A percentile compares a stretch with the other conserved stretches of the same genome.
These are phyloP conservation scores for Sugiyamaella grinbergsii DNA, from an alignment of 1,139 yeast species.

Conservation along the genomic window DNA sequence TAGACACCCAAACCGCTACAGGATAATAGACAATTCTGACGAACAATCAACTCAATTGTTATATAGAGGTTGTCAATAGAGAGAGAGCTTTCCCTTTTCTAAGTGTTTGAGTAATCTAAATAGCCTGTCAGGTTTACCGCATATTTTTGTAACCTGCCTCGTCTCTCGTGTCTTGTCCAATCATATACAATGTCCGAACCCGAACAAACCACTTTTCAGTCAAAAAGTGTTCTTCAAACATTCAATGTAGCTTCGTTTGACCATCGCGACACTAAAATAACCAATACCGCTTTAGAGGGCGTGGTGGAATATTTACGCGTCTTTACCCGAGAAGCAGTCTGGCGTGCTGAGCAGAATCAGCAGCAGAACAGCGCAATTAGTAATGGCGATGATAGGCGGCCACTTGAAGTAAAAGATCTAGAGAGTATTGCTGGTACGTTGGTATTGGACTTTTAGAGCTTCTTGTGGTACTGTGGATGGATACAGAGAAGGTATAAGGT, in stretches of 20 bases:
- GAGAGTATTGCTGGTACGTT: constrained; percentile 33
- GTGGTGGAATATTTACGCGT: constrained; percentile 38
- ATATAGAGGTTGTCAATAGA: too few species aligned
- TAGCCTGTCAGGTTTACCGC: too few species aligned
- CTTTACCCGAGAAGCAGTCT: constrained; percentile 40
- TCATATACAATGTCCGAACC: constrained; percentile 1
- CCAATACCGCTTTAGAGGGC: constrained; percentile 35
- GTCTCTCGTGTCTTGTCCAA: not conserved
- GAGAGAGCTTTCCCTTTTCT: too few species aligned
- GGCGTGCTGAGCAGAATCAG: constrained; percentile 36
- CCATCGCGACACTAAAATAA: constrained; percentile 33
- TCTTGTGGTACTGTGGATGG: too few species aligned
- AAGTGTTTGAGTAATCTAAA: too few species aligned
- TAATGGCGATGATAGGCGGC: constrained; percentile 10
- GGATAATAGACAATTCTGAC: too few species aligned
- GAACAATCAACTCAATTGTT: too few species aligned
- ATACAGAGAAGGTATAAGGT: too few species aligned
- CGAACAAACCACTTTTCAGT: constrained; percentile 26
- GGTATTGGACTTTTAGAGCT: constrained; percentile 35
- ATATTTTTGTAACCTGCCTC: too few species aligned
- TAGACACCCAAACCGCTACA: too few species aligned
- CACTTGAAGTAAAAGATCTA: constrained; percentile 33
- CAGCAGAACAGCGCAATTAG: constrained; percentile 10
- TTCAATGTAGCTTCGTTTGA: constrained; percentile 34
- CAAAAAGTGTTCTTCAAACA: constrained; percentile 33